Percentiles rank a stretch among this genome's conserved stretches.
Conservation (phyloP, 768 basidiomycete genomes). For the Paxillus involutus region DNA sequence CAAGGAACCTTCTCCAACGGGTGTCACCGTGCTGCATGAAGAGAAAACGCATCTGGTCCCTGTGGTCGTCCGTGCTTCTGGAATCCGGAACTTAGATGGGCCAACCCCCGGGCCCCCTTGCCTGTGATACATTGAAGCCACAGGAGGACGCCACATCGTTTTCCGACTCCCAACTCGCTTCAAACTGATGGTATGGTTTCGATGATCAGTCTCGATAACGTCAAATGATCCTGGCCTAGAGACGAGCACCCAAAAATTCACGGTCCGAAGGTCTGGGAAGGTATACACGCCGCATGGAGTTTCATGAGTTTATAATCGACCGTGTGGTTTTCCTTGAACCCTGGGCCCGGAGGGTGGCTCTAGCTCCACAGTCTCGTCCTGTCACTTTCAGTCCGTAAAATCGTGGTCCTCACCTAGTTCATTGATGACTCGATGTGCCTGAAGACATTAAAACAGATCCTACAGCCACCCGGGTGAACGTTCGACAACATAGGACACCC, state of each 20-base stretch:
- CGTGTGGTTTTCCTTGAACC: slow-evolving; percentile 1
- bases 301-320: not conserved
- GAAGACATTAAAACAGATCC: not conserved
- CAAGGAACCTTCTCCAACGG: not conserved
- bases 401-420: slow-evolving; percentile 4
- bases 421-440: slow-evolving; percentile 9
- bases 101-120: not conserved
- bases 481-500: slow-evolving; percentile 1
- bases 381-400: slow-evolving; percentile 1
- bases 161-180: not conserved
- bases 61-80: not conserved
- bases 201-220: slow-evolving; percentile 18
- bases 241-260: slow-evolving; percentile 7
- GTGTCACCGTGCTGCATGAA: not conserved
- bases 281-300: slow-evolving; percentile 11
- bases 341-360: not conserved
- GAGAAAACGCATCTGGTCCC: not conserved
- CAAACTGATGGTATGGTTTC: not conserved
- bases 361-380: slow-evolving; percentile 7
- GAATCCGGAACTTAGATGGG: not conserved
- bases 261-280: slow-evolving; percentile 17
- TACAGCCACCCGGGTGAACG: not conserved
- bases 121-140: not conserved
- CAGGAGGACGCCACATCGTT: not conserved
- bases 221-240: slow-evolving; percentile 9